phyloP scores from a whole-genome alignment of 139 green algal genomes.

The Chlorella sorokiniana region DNA sequence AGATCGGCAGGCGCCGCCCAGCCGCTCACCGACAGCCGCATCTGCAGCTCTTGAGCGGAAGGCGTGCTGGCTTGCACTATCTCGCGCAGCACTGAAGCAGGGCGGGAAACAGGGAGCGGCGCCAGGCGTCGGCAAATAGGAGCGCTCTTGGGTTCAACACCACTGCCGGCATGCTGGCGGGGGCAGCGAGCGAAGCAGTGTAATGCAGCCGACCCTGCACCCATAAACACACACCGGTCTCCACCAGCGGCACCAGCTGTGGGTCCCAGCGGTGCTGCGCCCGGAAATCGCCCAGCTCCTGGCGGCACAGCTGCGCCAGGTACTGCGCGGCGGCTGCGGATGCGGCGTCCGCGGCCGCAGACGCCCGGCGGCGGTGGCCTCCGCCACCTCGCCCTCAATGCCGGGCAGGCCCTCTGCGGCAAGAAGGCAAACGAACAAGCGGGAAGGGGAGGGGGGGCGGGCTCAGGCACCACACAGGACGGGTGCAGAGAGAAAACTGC shows the following conservation, averaged over 20 bases:
- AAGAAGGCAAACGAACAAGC: background rate
- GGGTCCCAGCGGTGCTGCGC: background rate
- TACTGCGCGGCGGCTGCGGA: background rate
- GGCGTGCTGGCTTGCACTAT: background rate
- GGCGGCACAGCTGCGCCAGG: slow-evolving; percentile 12
- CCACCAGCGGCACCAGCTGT: background rate
- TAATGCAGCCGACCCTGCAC: no score
- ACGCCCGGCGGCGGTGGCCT: background rate
- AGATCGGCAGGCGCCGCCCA: background rate
- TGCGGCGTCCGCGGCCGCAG: background rate
- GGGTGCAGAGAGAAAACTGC: background rate
- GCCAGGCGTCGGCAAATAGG: no score
- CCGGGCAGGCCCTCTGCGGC: slow-evolving; percentile 8
- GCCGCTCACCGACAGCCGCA: slow-evolving; percentile 3
- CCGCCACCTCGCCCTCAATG: background rate
- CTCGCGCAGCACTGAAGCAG: slow-evolving; percentile 2
- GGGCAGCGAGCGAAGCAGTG: no score
- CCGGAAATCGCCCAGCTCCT: background rate
- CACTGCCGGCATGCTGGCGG: no score
- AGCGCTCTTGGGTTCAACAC: no score
- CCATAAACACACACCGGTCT: slow-evolving; percentile 22
- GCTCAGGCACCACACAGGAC: background rate
- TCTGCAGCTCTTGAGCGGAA: background rate
- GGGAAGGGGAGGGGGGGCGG: background rate
- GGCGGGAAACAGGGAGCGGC: background rate